Base-by-base conservation (phyloP, 2,329 filamentous ascomycete species). In the Elsinoe australis region DNA sequence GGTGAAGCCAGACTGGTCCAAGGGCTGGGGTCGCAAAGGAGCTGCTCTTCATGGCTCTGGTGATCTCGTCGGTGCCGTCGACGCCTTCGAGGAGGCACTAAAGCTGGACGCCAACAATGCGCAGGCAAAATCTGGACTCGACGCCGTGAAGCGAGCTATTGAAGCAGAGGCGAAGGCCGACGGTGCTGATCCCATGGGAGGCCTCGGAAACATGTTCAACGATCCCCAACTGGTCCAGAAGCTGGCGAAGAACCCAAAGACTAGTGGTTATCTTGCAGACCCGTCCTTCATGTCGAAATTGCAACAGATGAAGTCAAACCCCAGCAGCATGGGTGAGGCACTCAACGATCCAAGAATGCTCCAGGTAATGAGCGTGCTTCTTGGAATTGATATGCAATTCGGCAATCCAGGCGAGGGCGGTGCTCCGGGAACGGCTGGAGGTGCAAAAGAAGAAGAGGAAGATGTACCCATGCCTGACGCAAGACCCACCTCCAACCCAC, bases 1-100 rank as follows among this genome's bases (percentile, higher is more conserved):
- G 69, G 74, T 98, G 66, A 96, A 98, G 75, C 85, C 90, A 9
- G 92, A 96, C 73, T 98, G 92, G 92, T 82, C 87, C 52, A 96
- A 96, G 71, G 92, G 92, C 56, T 95, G 87, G 84, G 83, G 85
- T 51, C 82, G 92, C 52, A 95, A 95, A 67, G 92, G 90, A 56
- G 83, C 88, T 54, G 92, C 92, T 49, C 75, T 89, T 26, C 92
- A 95, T 66, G 92, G 92, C 36, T 73, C 82, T 52, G 87, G 89
- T 45, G 87, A 98, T 64, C 75, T 96, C 17, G 73, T 92, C 42
- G 85, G 80, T 39, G 88, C 92, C 26, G 79, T 83, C 54, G 88
- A 95, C 60, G 88, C 94, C 17, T 98, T 94, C 66, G 85, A 95
- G 62, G 79, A 94, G 65, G 92, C 90, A n/a, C 73, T 95, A 57